A percentile compares a stretch with the other conserved stretches of the same genome.
phyloP scores from a whole-genome alignment of 176 grass and related monocot genomes.

The Typha latifolia region DNA sequence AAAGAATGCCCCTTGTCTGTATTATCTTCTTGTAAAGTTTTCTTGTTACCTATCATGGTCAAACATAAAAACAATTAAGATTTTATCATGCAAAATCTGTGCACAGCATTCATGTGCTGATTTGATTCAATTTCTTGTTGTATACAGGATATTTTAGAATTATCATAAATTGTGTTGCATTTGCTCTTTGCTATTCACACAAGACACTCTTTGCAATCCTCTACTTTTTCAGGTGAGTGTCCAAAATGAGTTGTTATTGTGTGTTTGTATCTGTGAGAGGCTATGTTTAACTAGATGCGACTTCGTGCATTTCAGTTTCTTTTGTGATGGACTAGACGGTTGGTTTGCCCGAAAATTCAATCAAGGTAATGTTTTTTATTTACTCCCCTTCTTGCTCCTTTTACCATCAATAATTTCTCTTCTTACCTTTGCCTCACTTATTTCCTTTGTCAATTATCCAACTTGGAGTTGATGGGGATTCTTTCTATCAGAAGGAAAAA shows the following conservation, averaged over 20 bases:
- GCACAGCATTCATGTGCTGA: conserved; percentile 1
- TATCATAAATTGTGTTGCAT: conserved; percentile 80
- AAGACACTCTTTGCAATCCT: conserved; percentile 71
- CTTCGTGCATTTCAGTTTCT: conserved; percentile 33
- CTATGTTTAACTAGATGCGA: neutral
- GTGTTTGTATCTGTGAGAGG: neutral
- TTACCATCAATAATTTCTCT: neutral
- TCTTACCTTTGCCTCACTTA: neutral
- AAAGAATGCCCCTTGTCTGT: too few species aligned
- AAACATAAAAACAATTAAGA: neutral
- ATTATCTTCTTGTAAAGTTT: neutral
- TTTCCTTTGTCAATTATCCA: neutral
- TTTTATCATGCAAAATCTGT: neutral
- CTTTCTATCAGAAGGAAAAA: too few species aligned
- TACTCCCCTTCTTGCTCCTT: conserved; percentile 7
- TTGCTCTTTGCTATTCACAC: conserved; percentile 59
- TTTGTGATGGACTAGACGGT: conserved; percentile 64
- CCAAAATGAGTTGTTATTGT: neutral
- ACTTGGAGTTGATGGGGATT: neutral
- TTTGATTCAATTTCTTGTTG: conserved; percentile 6
- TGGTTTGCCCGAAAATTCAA: conserved; percentile 72
- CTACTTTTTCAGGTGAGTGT: conserved; percentile 65
- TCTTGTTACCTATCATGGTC: neutral
- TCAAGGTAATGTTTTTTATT: conserved; percentile 42
- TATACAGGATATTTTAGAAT: conserved; percentile 74